Evolutionary conservation across 306 rosid genomes (phyloP).

Genomic region (Medicago ruthenica): DNA sequence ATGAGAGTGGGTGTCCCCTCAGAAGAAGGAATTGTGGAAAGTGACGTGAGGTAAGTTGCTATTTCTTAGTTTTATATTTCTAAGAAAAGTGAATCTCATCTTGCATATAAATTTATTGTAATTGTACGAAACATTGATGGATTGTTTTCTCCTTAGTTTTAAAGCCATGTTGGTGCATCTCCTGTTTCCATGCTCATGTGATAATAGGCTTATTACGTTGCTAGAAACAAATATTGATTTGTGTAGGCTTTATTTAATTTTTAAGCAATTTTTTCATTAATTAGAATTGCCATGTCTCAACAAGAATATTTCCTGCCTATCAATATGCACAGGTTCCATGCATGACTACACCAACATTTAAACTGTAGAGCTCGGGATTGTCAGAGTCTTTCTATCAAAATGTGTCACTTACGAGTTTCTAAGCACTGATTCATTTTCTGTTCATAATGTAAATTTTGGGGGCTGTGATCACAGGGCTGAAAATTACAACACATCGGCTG

Average conservation of each 20-base stretch:
- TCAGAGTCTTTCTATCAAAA: constrained; percentile 3
- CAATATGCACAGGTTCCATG: not conserved
- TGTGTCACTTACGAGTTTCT: constrained; percentile 12
- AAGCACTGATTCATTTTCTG: constrained; percentile 12
- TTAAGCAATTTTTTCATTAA: constrained; percentile 16
- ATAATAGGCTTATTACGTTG: constrained; percentile 3
- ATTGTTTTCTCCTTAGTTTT: constrained; percentile 21
- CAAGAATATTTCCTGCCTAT: constrained; percentile 13
- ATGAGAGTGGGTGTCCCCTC: constrained; percentile 95
- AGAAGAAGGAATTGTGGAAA: constrained; percentile 89
- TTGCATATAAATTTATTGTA: not conserved
- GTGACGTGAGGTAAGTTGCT: constrained; percentile 76
- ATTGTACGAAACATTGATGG: constrained; percentile 21
- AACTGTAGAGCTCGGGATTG: not conserved
- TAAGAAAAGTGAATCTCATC: constrained; percentile 23
- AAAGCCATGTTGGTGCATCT: not conserved
- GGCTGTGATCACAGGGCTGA: constrained; percentile 71
- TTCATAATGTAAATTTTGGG: constrained; percentile 29
- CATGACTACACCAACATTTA: not conserved
- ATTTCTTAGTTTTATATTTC: constrained; percentile 26
- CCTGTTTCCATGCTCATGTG: constrained; percentile 6
- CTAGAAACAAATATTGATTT: constrained; percentile 28
- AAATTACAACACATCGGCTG: constrained; percentile 90
- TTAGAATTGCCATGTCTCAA: constrained; percentile 27
- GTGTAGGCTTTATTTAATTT: not conserved